Percentiles rank a stretch among this genome's conserved stretches.
These are phyloP conservation scores for Cardiosporidium cionae DNA, from an alignment of 169 alveolate species.

Conservation along the genomic window DNA sequence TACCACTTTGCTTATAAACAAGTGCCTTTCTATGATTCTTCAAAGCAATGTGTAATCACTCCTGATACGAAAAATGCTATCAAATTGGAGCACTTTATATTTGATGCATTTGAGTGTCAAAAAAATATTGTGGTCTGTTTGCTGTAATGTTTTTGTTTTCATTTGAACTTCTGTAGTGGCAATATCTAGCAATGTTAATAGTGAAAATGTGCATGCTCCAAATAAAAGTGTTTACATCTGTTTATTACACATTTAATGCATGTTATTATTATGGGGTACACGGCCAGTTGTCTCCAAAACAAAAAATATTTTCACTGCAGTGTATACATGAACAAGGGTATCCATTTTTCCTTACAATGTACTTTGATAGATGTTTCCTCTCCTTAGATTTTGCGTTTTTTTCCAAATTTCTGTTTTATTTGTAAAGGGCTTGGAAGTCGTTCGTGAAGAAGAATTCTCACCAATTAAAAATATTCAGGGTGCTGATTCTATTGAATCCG, in stretches of 20 bases:
- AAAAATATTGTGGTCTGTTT: slow-evolving; percentile 4
- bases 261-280: no score
- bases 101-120: slow-evolving; percentile 43
- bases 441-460: slow-evolving; percentile 60
- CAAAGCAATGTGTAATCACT: not conserved
- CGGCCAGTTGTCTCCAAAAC: no score
- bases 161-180: no score
- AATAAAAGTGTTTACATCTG: no score
- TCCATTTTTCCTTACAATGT: not conserved
- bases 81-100: slow-evolving; percentile 60
- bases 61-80: slow-evolving; percentile 38
- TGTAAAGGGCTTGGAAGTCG: slow-evolving; percentile 30
- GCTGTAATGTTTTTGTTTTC: no score
- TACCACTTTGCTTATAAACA: not conserved
- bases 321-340: not conserved
- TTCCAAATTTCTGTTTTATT: no score
- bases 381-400: slow-evolving; percentile 12
- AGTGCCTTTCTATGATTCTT: not conserved
- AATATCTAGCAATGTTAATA: no score
- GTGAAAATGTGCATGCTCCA: no score
- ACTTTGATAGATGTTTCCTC: not conserved
- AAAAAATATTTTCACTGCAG: no score
- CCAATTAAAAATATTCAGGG: slow-evolving; percentile 68
- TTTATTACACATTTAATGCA: no score
- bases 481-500: not conserved